Conservation (phyloP, 176 grass and related monocot genomes). For the Microstegium vimineum region DNA sequence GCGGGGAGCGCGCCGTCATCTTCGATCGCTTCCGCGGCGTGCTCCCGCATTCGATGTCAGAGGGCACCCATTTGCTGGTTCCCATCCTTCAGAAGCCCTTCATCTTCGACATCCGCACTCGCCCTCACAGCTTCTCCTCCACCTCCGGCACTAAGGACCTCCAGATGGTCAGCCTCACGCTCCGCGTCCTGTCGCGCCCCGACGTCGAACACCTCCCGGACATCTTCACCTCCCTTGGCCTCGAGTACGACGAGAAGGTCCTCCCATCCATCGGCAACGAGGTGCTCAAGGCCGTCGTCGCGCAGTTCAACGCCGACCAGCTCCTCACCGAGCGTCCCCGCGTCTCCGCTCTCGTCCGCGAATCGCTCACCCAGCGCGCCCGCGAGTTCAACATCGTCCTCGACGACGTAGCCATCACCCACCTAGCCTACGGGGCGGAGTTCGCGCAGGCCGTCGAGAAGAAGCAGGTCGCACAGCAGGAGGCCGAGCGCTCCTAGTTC, state of each 20-base stretch:
- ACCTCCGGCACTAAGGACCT: conserved; percentile 93
- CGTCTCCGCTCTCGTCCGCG: conserved; percentile 85
- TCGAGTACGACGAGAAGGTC: conserved; percentile 95
- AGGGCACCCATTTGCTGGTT: conserved; percentile 85
- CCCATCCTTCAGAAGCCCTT: conserved; percentile 90
- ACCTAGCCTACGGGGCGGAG: conserved; percentile 78
- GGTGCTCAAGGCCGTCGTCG: conserved; percentile 96
- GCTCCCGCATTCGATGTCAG: conserved; percentile 43
- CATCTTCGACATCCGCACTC: conserved; percentile 91
- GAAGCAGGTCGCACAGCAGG: conserved; percentile 99
- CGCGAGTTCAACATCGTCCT: conserved; percentile 91
- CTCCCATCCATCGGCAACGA: conserved; percentile 98
- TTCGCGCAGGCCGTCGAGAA: conserved; percentile 94
- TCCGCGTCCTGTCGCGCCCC: conserved; percentile 80
- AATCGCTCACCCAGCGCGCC: conserved; percentile 61
- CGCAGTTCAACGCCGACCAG: conserved; percentile 98
- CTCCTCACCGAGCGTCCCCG: conserved; percentile 88
- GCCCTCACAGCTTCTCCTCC: conserved; percentile 87
- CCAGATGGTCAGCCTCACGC: conserved; percentile 97
- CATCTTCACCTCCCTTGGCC: conserved; percentile 88
- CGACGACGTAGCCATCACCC: conserved; percentile 94
- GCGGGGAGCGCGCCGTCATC: conserved; percentile 78
- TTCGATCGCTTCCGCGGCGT: conserved; percentile 88
- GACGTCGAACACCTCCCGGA: conserved; percentile 62
- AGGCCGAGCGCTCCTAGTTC: conserved; percentile 98